phyloP scores from a whole-genome alignment of 202 grass and related monocot species.

The Setaria italica region DNA sequence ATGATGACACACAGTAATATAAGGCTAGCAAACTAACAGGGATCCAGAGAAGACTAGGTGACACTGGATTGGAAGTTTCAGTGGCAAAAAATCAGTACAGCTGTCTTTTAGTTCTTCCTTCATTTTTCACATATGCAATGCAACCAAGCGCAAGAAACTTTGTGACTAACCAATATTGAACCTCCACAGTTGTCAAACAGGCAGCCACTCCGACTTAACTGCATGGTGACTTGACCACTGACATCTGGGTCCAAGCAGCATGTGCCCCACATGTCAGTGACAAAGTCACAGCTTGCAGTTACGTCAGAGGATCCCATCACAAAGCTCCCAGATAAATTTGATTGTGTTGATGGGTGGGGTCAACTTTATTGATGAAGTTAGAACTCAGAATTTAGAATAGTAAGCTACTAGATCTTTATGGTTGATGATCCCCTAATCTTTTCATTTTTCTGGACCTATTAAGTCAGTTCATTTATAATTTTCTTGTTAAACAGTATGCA shows the following conservation, averaged over 20 bases:
- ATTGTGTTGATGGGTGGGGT: not conserved
- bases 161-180: not conserved
- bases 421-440: not conserved
- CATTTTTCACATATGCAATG: not conserved
- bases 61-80: not conserved
- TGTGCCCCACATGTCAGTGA: not conserved
- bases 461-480: not conserved
- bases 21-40: slow-evolving; percentile 16
- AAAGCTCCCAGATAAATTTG: not conserved
- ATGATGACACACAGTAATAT: not conserved
- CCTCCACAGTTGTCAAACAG: not conserved
- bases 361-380: not conserved
- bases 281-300: not conserved
- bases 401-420: slow-evolving; percentile 11
- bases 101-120: slow-evolving; percentile 12
- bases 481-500: not conserved
- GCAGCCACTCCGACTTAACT: not conserved
- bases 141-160: not conserved
- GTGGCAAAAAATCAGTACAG: slow-evolving; percentile 2
- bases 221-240: not conserved
- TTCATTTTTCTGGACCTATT: not conserved
- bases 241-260: not conserved
- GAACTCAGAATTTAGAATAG: not conserved
- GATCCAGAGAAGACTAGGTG: slow-evolving; percentile 2
- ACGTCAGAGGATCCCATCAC: not conserved